phyloP scores from a whole-genome alignment of 108 stramenopile species.

The Cyclotella kingstonii region DNA sequence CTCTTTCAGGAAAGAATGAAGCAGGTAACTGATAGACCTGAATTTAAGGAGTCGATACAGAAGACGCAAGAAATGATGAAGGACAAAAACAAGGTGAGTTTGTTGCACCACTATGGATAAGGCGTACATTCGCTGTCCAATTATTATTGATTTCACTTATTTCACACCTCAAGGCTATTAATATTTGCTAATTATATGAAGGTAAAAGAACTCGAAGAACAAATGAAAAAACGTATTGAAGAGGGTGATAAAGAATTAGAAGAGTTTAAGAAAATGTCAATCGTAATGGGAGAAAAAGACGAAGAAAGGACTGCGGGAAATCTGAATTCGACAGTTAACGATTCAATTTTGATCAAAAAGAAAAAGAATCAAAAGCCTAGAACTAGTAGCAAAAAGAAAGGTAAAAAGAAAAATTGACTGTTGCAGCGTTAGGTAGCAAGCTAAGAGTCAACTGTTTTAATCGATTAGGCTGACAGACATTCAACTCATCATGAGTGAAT shows the following conservation, averaged over 20 bases:
- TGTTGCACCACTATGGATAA: neutral
- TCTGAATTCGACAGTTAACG: constrained; percentile 11
- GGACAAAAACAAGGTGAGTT: constrained; percentile 64
- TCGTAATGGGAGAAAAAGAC: constrained; percentile 36
- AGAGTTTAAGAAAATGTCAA: constrained; percentile 50
- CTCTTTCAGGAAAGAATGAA: constrained; percentile 82
- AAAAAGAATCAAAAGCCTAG: constrained; percentile 45
- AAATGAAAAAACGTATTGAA: constrained; percentile 54
- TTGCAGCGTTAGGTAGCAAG: neutral
- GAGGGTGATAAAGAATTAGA: constrained; percentile 70
- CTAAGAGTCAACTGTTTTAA: neutral
- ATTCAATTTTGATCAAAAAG: constrained; percentile 11
- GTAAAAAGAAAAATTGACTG: constrained; percentile 24
- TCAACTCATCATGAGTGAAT: no score
- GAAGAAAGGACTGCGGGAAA: constrained; percentile 29
- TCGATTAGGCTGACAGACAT: no score
- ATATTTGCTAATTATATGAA: no score
- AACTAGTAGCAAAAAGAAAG: constrained; percentile 46
- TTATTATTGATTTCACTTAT: neutral
- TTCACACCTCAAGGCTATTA: no score
- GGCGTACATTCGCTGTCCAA: neutral
- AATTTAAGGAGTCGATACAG: constrained; percentile 64
- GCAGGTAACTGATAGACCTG: constrained; percentile 60
- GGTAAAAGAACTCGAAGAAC: constrained; percentile 69
- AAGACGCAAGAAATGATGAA: constrained; percentile 64